These are phyloP conservation scores for Wallacemonas collosoma DNA, from an alignment of 208 protist genomes.

Conservation along the genomic window DNA sequence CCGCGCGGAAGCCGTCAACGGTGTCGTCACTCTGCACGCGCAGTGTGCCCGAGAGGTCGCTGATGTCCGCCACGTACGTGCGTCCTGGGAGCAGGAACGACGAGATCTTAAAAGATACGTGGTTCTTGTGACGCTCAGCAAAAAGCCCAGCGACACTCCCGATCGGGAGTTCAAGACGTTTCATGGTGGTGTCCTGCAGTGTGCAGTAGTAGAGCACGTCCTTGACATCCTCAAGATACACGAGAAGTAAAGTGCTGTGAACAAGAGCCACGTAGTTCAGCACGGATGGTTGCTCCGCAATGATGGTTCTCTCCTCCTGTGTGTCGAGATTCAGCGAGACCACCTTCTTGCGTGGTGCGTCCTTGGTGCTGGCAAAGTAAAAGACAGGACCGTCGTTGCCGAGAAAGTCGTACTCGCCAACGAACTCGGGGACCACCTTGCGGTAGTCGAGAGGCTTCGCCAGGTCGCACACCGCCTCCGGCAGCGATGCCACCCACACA, in stretches of 20 bases:
- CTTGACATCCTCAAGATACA: slow-evolving; percentile 95
- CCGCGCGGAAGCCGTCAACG: slow-evolving; percentile 64
- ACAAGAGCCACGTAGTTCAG: slow-evolving; percentile 59
- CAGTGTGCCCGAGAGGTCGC: slow-evolving; percentile 64
- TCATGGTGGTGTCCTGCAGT: slow-evolving; percentile 43
- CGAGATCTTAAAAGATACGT: slow-evolving; percentile 90
- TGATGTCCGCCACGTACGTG: slow-evolving; percentile 77
- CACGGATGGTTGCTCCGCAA: slow-evolving; percentile 73
- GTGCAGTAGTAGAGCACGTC: slow-evolving; percentile 83
- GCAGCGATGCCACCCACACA: slow-evolving; percentile 78
- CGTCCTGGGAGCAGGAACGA: slow-evolving; percentile 92
- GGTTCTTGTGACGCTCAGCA: slow-evolving; percentile 53
- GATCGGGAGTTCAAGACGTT: slow-evolving; percentile 77
- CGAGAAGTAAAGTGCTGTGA: slow-evolving; percentile 77
- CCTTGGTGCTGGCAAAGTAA: slow-evolving; percentile 91
- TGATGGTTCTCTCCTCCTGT: slow-evolving; percentile 50
- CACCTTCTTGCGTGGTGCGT: slow-evolving; percentile 87
- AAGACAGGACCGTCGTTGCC: slow-evolving; percentile 84
- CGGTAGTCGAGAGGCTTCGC: slow-evolving; percentile 48
- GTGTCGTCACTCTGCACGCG: slow-evolving; percentile 70
- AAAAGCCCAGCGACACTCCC: slow-evolving; percentile 65
- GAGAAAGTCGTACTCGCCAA: slow-evolving; percentile 88
- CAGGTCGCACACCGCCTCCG: slow-evolving; percentile 32
- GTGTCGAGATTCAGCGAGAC: slow-evolving; percentile 76
- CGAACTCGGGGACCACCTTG: slow-evolving; percentile 87